Base-by-base conservation (phyloP, 306 rosid genomes). In the Cucurbita moschata region DNA sequence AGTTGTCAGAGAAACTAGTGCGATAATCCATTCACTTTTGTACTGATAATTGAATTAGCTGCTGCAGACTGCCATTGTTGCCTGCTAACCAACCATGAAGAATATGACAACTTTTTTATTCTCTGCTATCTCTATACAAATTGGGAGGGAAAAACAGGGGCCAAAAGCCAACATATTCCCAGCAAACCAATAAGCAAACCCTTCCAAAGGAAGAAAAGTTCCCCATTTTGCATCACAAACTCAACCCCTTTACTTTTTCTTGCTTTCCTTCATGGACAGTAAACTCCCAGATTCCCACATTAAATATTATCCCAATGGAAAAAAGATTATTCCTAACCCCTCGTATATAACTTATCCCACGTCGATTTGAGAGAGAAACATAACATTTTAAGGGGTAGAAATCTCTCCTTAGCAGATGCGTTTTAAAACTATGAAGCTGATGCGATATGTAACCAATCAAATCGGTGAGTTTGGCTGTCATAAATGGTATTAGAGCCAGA, bases 201-300 rank as follows among this genome's bases (percentile, higher is more conserved):
- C 72, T 66, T 66, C 54, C 19, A 19, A 66, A 43, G 18, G 18
- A 43, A 66, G 18, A 66, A 66, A 65, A 65, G 35, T 42, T 46
- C 51, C 72, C 10, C n/a, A 42, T 66, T 62, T 18, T 66, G 72
- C 72, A 11, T 44, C 72, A 5, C 52, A 68, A 68, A 12, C 43
- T 47, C 73, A 47, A 69, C 21, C 43, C 73, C n/a, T 67, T 67
- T 67, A 46, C 72, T 46, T 66, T 65, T 67, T 67, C n/a, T 64
- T 67, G 55, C 38, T 46, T 67, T 46, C 55, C 21, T 67, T 14
- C 54, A 30, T 30, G 35, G 35, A 30, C 35, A 30, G 35, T 0
- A 46, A 68, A 46, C 73, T 13, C 42, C 47, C 0, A 68, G 43
- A 68, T 68, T 68, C 73, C 58, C 23, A 12, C 42, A 67, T 12